phyloP scores from a whole-genome alignment of 78 protist genomes.

The Chrysochromulina parva region DNA sequence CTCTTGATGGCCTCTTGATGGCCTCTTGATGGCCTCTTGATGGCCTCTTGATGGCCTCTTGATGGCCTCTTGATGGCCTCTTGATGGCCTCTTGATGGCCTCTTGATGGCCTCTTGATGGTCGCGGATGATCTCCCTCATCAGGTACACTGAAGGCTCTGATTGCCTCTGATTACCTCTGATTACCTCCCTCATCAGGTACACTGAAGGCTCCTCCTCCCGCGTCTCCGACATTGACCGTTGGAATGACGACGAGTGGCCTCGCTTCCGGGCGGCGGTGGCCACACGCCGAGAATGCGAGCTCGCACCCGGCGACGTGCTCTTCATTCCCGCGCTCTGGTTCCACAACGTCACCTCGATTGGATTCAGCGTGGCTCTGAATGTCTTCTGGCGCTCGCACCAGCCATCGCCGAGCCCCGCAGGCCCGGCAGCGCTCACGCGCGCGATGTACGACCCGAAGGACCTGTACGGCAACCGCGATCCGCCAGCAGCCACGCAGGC shows the following conservation, averaged over 20 bases:
- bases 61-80: too few species aligned
- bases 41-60: too few species aligned
- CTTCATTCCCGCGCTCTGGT: constrained; percentile 44
- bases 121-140: too few species aligned
- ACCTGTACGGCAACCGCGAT: constrained; percentile 39
- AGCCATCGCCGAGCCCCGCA: background rate
- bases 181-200: too few species aligned
- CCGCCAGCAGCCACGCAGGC: background rate
- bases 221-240: background rate
- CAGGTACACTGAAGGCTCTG: too few species aligned
- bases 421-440: background rate
- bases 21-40: too few species aligned
- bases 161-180: too few species aligned
- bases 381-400: constrained; percentile 38
- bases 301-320: constrained; percentile 39
- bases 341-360: constrained; percentile 9
- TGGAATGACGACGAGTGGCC: background rate
- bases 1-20: too few species aligned
- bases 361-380: constrained; percentile 36
- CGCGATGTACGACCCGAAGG: constrained; percentile 4
- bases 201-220: constrained; percentile 12
- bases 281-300: background rate
- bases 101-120: too few species aligned
- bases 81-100: too few species aligned
- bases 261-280: background rate